phyloP scores from a whole-genome alignment of 2,329 filamentous ascomycete genomes.

The Beauveria sp. region DNA sequence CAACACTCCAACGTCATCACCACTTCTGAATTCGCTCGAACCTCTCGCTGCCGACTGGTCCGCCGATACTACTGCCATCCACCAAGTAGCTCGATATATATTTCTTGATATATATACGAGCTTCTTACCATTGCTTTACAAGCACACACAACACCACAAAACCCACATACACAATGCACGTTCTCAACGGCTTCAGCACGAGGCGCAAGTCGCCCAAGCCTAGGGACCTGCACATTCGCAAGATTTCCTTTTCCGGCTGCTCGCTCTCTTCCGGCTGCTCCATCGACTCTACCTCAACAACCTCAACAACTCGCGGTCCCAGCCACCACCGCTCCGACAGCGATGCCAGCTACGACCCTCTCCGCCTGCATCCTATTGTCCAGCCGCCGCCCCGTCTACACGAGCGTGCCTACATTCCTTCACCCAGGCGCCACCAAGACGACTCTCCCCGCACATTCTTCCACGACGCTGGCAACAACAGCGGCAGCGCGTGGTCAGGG shows the following conservation, averaged over 20 bases:
- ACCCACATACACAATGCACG: slow-evolving; percentile 25
- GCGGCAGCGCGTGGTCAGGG: slow-evolving; percentile 17
- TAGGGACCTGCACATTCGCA: slow-evolving; percentile 32
- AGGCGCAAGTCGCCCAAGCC: slow-evolving; percentile 28
- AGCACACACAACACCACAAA: background rate
- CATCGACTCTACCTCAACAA: slow-evolving; percentile 23
- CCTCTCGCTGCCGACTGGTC: background rate
- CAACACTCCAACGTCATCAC: background rate
- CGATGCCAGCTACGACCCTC: slow-evolving; percentile 25
- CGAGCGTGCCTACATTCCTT: slow-evolving; percentile 26
- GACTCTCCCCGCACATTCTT: slow-evolving; percentile 21
- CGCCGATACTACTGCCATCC: background rate
- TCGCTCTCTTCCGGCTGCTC: slow-evolving; percentile 31
- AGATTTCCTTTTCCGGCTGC: slow-evolving; percentile 33
- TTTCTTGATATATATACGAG: slow-evolving; percentile 4
- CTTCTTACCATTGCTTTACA: background rate
- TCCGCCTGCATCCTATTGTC: slow-evolving; percentile 27
- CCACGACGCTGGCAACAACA: slow-evolving; percentile 18
- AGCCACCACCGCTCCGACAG: slow-evolving; percentile 20
- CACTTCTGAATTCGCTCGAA: background rate
- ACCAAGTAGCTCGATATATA: slow-evolving; percentile 7
- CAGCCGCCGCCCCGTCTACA: slow-evolving; percentile 30
- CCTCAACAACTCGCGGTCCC: slow-evolving; percentile 17
- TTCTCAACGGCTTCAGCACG: slow-evolving; percentile 29
- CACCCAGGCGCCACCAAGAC: slow-evolving; percentile 16